phyloP scores from a whole-genome alignment of 2,329 filamentous ascomycete species.

The Penicillium polonicum region DNA sequence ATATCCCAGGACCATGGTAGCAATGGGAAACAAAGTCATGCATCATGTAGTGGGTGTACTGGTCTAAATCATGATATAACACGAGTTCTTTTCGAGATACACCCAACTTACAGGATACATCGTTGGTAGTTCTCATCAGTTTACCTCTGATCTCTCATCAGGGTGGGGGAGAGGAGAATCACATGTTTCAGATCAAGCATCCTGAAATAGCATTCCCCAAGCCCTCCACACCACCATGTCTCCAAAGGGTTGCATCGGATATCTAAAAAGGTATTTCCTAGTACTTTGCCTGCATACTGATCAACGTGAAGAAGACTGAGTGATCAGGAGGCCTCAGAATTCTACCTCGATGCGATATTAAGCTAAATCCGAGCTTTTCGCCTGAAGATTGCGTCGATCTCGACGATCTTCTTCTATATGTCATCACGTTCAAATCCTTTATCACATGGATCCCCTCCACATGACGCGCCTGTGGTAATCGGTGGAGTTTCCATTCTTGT shows the following conservation, averaged over 20 bases:
- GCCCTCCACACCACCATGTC: conserved; percentile 1
- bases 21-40: not conserved
- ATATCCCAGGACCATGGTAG: not conserved
- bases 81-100: not conserved
- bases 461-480: conserved; percentile 13
- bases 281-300: not conserved
- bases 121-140: not conserved
- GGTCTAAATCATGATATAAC: not conserved
- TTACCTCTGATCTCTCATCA: not conserved
- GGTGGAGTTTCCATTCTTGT: not conserved
- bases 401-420: conserved; percentile 5
- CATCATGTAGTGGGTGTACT: not conserved
- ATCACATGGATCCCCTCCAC: conserved; percentile 17
- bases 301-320: not conserved
- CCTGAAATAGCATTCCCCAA: conserved; percentile 1
- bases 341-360: not conserved
- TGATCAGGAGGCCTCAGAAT: conserved; percentile 5
- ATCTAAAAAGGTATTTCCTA: not conserved
- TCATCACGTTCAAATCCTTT: conserved; percentile 2
- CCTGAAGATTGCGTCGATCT: conserved; percentile 10
- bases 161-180: conserved; percentile 7
- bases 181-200: conserved; percentile 10
- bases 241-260: conserved; percentile 7
- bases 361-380: not conserved
- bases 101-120: not conserved